Percentiles rank a stretch among this genome's conserved stretches.
Conservation (phyloP, 768 basidiomycete genomes). For the Suillus clintonianus region DNA sequence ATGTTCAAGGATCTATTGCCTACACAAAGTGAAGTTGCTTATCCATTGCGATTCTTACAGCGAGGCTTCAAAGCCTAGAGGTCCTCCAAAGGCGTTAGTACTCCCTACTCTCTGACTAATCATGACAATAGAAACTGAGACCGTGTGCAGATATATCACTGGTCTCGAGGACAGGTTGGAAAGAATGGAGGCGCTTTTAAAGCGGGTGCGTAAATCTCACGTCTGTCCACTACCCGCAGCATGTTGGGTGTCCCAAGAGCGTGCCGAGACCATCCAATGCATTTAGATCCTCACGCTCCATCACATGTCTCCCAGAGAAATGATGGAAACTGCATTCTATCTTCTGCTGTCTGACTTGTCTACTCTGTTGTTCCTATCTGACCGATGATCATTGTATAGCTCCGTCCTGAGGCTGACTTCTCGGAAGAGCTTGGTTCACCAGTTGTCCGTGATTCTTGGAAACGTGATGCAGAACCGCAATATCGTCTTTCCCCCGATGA, state of each 20-base stretch:
- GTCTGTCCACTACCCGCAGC: not conserved
- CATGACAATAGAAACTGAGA: conserved; percentile 1
- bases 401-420: conserved; percentile 64
- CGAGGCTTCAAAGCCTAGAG: conserved; percentile 65
- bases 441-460: conserved; percentile 69
- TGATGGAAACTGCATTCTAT: not conserved
- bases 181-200: conserved; percentile 53
- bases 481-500: conserved; percentile 15
- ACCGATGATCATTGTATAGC: conserved; percentile 36
- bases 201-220: conserved; percentile 41
- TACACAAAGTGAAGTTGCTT: conserved; percentile 4
- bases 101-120: conserved; percentile 3
- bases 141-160: conserved; percentile 49
- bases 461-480: conserved; percentile 24
- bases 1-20: conserved; percentile 21
- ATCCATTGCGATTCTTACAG: conserved; percentile 27
- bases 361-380: not conserved
- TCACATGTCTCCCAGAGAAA: not conserved
- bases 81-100: conserved; percentile 68
- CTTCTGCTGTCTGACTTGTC: not conserved
- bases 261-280: not conserved
- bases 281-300: not conserved
- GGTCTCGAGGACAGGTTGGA: conserved; percentile 61
- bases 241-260: not conserved
- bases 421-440: conserved; percentile 63